Evolutionary conservation across 352 stramenopile genomes (phyloP).

Genomic region (Phytophthora megakarya): DNA sequence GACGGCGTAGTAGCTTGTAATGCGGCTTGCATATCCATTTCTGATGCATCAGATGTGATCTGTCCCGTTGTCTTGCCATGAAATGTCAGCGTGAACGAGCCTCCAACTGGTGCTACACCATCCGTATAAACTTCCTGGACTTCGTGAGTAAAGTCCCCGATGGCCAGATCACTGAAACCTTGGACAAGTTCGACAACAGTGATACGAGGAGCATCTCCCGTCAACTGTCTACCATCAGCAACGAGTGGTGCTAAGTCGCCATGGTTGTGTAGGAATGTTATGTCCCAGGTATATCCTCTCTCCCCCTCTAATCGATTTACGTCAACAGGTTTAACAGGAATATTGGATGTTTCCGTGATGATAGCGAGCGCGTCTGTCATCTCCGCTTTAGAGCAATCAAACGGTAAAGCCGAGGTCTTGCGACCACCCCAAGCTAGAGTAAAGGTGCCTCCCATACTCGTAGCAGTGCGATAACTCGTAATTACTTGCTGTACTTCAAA

Average conservation of each 20-base stretch:
- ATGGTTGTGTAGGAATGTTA: constrained; percentile 89
- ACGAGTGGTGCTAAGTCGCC: constrained; percentile 90
- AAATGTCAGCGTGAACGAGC: constrained; percentile 91
- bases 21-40: constrained; percentile 85
- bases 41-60: constrained; percentile 79
- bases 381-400: constrained; percentile 67
- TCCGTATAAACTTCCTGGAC: constrained; percentile 35
- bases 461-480: constrained; percentile 65
- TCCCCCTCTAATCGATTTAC: constrained; percentile 61
- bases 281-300: constrained; percentile 92
- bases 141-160: constrained; percentile 94
- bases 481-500: constrained; percentile 93
- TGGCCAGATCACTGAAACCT: constrained; percentile 60
- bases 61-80: constrained; percentile 80
- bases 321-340: constrained; percentile 78
- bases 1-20: constrained; percentile 79
- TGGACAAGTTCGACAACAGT: constrained; percentile 67
- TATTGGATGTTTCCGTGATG: constrained; percentile 77
- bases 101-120: constrained; percentile 46
- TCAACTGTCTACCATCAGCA: constrained; percentile 81
- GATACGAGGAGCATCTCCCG: constrained; percentile 89
- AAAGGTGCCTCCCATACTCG: constrained; percentile 85
- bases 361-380: constrained; percentile 82
- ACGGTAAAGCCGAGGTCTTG: constrained; percentile 60
- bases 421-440: constrained; percentile 91